Percentiles rank a stretch among this genome's conserved stretches.
Evolutionary conservation across 495 filamentous ascomycete genomes (phyloP).

Genomic region (Copromyces sp.): DNA sequence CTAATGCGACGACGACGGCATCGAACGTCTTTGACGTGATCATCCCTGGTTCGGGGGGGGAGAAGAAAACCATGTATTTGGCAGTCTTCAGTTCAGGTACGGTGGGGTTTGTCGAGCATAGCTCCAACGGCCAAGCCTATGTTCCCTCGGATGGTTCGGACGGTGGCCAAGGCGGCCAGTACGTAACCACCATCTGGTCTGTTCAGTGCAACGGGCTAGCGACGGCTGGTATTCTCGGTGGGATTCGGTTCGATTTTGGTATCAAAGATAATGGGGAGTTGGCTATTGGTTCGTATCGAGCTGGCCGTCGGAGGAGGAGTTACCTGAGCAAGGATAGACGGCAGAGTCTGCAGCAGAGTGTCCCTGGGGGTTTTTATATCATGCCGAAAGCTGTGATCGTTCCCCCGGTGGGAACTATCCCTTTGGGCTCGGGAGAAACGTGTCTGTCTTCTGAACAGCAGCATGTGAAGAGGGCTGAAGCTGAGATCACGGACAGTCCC

Average conservation of each 20-base stretch:
- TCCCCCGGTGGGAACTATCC: neutral
- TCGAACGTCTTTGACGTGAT: conserved; percentile 2
- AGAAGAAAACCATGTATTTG: neutral
- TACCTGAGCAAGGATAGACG: neutral
- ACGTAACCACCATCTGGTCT: conserved; percentile 7
- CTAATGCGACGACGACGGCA: neutral
- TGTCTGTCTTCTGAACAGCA: conserved; percentile 1
- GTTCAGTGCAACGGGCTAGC: conserved; percentile 3
- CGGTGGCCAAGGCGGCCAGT: neutral
- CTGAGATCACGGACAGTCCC: neutral
- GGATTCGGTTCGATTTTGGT: neutral
- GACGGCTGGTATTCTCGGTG: conserved; percentile 7
- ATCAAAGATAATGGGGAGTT: conserved; percentile 1
- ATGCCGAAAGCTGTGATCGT: neutral
- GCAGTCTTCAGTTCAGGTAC: conserved; percentile 6
- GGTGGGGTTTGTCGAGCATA: conserved; percentile 4
- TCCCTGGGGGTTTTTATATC: conserved; percentile 8
- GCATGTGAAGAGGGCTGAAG: neutral
- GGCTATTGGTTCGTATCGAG: neutral
- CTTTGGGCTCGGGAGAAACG: neutral
- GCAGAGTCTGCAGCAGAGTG: neutral
- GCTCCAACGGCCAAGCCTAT: conserved; percentile 9
- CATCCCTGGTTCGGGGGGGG: neutral
- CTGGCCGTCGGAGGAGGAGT: neutral
- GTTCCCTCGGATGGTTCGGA: neutral